Evolutionary conservation across 2,329 filamentous ascomycete genomes (phyloP).

Genomic region (Aspergillus tanneri): DNA sequence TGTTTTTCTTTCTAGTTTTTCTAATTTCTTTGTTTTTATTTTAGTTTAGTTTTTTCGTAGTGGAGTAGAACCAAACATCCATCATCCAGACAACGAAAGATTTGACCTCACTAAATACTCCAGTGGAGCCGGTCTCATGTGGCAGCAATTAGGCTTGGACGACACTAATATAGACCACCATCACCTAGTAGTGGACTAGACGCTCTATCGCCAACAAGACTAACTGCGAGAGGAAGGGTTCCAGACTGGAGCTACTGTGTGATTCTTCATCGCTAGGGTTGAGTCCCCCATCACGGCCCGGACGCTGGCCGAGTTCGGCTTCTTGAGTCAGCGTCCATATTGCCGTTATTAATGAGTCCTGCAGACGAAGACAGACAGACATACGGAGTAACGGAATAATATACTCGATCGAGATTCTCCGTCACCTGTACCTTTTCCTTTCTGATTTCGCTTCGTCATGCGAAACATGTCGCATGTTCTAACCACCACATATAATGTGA

Average conservation of each 20-base stretch:
- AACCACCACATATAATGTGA: too few species aligned
- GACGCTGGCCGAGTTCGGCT: conserved; percentile 16
- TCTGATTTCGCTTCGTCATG: too few species aligned
- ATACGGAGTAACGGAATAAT: too few species aligned
- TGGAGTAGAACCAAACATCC: conserved; percentile 12
- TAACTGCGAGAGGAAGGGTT: conserved; percentile 26
- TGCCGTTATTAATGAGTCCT: background rate
- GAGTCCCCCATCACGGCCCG: conserved; percentile 18
- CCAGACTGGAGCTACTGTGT: conserved; percentile 17
- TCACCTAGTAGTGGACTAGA: conserved; percentile 6
- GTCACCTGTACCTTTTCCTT: too few species aligned
- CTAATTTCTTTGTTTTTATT: too few species aligned
- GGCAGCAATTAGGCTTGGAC: conserved; percentile 17
- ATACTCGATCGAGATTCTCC: too few species aligned
- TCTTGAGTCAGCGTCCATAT: conserved; percentile 12
- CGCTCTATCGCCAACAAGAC: background rate
- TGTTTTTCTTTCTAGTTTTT: background rate
- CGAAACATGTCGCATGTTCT: too few species aligned
- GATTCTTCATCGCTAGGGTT: conserved; percentile 3
- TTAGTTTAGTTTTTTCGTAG: conserved; percentile 8
- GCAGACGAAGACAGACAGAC: too few species aligned
- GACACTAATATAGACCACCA: conserved; percentile 11
- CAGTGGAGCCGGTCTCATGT: conserved; percentile 15
- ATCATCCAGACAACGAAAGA: background rate
- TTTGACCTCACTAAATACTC: background rate